A percentile compares a stretch with the other conserved stretches of the same genome.
Evolutionary conservation across 2,329 filamentous ascomycete genomes (phyloP).

Genomic region (Botryotinia narcissicola): DNA sequence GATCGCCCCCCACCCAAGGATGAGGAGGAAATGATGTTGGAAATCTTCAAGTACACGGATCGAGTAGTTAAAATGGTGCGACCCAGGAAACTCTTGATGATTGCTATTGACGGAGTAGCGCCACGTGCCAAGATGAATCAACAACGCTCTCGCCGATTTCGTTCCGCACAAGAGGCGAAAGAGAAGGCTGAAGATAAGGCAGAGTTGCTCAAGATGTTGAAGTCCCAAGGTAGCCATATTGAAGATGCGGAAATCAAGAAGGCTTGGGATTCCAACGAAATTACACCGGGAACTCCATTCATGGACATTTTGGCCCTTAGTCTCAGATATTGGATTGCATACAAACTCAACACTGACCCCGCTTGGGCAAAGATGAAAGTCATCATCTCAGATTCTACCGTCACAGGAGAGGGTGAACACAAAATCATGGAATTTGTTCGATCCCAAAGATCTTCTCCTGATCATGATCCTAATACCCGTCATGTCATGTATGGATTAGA

Average conservation of each 20-base stretch:
- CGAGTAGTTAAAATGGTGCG: slow-evolving; percentile 98
- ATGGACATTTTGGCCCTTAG: slow-evolving; percentile 94
- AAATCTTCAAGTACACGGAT: slow-evolving; percentile 98
- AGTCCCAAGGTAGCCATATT: slow-evolving; percentile 66
- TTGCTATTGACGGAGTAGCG: slow-evolving; percentile 96
- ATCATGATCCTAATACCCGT: slow-evolving; percentile 93
- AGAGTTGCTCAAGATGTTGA: slow-evolving; percentile 81
- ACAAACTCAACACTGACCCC: slow-evolving; percentile 95
- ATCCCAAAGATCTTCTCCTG: slow-evolving; percentile 84
- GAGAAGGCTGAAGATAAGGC: slow-evolving; percentile 92
- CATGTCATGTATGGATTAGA: slow-evolving; percentile 98
- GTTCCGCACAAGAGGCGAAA: slow-evolving; percentile 88
- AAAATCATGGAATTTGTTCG: slow-evolving; percentile 99
- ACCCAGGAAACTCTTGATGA: slow-evolving; percentile 92
- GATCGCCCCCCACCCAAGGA: slow-evolving; percentile 86
- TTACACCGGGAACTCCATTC: slow-evolving; percentile 95
- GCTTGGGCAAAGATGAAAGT: slow-evolving; percentile 95
- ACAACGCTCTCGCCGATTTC: slow-evolving; percentile 92
- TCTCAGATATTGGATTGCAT: slow-evolving; percentile 93
- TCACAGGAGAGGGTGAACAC: slow-evolving; percentile 96
- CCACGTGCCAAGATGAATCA: slow-evolving; percentile 99
- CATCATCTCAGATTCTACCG: slow-evolving; percentile 97
- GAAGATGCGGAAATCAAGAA: slow-evolving; percentile 72
- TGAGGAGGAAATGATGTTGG: slow-evolving; percentile 99
- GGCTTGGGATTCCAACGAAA: slow-evolving; percentile 84